Base-by-base conservation (phyloP, 495 filamentous ascomycete genomes). In the Baudoinia panamericana region DNA sequence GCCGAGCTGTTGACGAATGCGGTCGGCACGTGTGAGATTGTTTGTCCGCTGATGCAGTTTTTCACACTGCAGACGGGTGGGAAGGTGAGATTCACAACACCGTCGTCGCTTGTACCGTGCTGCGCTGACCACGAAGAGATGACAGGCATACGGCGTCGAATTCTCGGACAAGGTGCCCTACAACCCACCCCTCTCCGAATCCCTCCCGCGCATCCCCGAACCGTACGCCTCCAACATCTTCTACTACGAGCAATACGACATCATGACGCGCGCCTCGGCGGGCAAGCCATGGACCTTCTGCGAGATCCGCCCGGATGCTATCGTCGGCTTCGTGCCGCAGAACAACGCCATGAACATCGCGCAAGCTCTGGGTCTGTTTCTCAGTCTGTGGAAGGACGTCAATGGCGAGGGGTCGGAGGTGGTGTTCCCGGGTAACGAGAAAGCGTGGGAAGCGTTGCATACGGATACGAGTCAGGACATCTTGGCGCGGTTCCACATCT, bases 221-320 rank as follows among this genome's bases (percentile, higher is more conserved):
- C 62, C 63, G 2, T 66, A 51, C 28, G 56, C 51, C n/a, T 47
- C 54, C 18, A 60, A 70, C 31, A 58, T 69, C 29, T 66, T 70
- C 54, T 70, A 70, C 54, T 70, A 67, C 37, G 46, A 39, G 10
- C 63, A 68, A 42, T 57, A 62, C 22, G 65, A 70, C 36, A 40
- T 57, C 12, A 52, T 71, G 20, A 39, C 50, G 15, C 43, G 54
- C 8, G 44, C 62, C 1, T 54, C 53, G 12, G 36, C 51, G 12
- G 61, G 56, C 18, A 68, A 69, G 50, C 35, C 30, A 0, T 66
- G 65, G 67, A 54, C 41, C 19, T 67, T 59, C 56, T 63, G 56
- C 28, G 63, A 68, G 43, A 60, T 67, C 34, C 54, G 63, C 3
- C 66, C 66, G 1, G 66, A 69, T 47, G 52, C 54, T n/a, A 61